Base-by-base conservation (phyloP, 441 rosid genomes). In the Capsella rubella region DNA sequence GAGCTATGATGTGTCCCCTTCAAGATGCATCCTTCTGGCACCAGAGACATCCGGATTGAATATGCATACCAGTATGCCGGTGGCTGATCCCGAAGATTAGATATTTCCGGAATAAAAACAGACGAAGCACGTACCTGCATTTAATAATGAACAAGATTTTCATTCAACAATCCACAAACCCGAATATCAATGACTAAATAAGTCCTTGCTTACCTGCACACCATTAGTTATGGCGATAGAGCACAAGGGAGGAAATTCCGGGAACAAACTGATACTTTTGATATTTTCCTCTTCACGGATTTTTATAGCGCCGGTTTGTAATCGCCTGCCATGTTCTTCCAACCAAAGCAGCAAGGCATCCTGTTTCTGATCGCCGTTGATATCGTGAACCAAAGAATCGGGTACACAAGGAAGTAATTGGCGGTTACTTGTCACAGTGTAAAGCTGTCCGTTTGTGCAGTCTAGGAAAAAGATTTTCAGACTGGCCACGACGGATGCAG, bases 381-480 rank as follows among this genome's bases (percentile, higher is more conserved):
- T 37, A 69, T 83, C 88, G 71, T 86, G 86, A 64, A 75, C 70
- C 73, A 91, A 78, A 63, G 79, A 42, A 18, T 68, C 71, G 6
- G 96, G 97, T 35, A 90, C 94, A 79, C 97, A 92, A 4, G 87
- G 92, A 78, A 90, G 75, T 89, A 86, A 84, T 58, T 87, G 89
- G 56, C 82, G 87, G 10, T 82, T 84, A n/a, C 61, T 64, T 2
- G 96, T 88, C 61, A 86, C 90, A 76, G 87, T 90, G 80, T 78
- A 84, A 37, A 92, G 92, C 65, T 85, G 92, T 43, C 97, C 98
- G 77, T 62, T 76, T 4, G 73, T 46, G 76, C 99, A 90, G 78
- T 90, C 85, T n/a, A 95, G 88, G 85, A 90, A 88, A 84, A 95
- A 92, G 49, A 72, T 37, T 75, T 92, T 95, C 51, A 65, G 56